Base-by-base conservation (phyloP, 2,329 filamentous ascomycete genomes). In the Colletotrichum australisinense region DNA sequence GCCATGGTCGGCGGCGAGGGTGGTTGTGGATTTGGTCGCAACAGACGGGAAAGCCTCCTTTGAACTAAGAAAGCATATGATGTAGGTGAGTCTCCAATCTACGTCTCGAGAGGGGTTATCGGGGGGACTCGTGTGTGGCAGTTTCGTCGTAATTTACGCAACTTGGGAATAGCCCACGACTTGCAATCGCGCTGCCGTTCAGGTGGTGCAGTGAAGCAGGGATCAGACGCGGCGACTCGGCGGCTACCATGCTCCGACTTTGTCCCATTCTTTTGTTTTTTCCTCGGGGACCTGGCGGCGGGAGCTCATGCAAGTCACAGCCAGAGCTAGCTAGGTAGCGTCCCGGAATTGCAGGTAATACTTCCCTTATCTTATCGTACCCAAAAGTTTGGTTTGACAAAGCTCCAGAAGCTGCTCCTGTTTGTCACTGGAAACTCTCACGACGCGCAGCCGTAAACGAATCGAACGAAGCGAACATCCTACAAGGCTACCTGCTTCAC, bases 1-100 rank as follows among this genome's bases (percentile, higher is more conserved):
- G 91, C 87, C 91, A 93, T 93, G 60, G 59, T 49, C 64, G 32
- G 30, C 56, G n/a, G 11, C 60, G 24, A 30, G 19, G 19, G 52
- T 30, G 12, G 8, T n/a, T 38, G 19, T 56, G 38, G 16, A 19
- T 53, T 19, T 38, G 14, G 24, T 35, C 24, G 24, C 12, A 46
- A 9, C 5, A 32, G 35, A 26, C 35, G 35, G 38, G 14, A 28
- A 16, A 28, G 35, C 24, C 24, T 59, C 22, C 8, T 28, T 19
- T 32, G 12, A 11, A 24, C 49, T 26, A 6, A 26, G 8, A 32
- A 8, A 19, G 4, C 16, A 42, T 8, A 6, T 46, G 28, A 64
- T 12, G 22, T 28, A 28, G 38, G 24, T 30, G 28, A 19, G n/a
- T 26, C 22, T 28, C 12, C 28, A 53, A 3, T 38, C 9, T 8